A percentile compares a stretch with the other conserved stretches of the same genome.
These are phyloP conservation scores for Alternaria sp. DNA, from an alignment of 2,329 filamentous ascomycete species.

Conservation along the genomic window DNA sequence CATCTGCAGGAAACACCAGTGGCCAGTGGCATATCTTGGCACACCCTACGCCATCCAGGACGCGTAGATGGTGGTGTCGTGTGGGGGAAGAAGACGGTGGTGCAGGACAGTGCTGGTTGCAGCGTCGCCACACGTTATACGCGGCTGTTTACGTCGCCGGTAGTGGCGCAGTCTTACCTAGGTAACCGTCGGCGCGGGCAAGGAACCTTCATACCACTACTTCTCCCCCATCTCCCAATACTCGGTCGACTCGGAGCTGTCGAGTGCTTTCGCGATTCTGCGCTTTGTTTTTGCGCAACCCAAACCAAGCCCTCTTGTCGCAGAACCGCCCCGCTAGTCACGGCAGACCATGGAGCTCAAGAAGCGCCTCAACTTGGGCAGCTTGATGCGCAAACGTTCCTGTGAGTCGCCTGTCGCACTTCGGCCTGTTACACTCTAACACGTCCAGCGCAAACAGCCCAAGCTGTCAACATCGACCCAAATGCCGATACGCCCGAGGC, in stretches of 20 bases:
- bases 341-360: constrained; percentile 50
- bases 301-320: background rate
- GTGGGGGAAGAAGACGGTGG: background rate
- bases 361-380: constrained; percentile 50
- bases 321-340: constrained; percentile 9
- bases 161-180: constrained; percentile 25
- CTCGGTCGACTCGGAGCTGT: background rate
- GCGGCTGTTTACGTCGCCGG: constrained; percentile 38
- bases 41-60: constrained; percentile 8
- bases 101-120: constrained; percentile 3
- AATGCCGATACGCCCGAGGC: constrained; percentile 70
- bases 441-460: constrained; percentile 35
- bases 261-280: background rate
- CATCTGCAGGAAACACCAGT: background rate
- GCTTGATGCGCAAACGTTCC: constrained; percentile 47
- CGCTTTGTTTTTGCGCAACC: constrained; percentile 2
- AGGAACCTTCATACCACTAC: background rate
- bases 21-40: constrained; percentile 13
- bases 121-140: constrained; percentile 22
- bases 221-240: background rate
- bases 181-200: constrained; percentile 10
- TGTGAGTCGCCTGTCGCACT: constrained; percentile 28
- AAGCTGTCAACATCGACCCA: constrained; percentile 39
- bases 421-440: constrained; percentile 7
- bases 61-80: constrained; percentile 10